Evolutionary conservation across 2,329 filamentous ascomycete species (phyloP).

Genomic region (Sporothrix luriei): DNA sequence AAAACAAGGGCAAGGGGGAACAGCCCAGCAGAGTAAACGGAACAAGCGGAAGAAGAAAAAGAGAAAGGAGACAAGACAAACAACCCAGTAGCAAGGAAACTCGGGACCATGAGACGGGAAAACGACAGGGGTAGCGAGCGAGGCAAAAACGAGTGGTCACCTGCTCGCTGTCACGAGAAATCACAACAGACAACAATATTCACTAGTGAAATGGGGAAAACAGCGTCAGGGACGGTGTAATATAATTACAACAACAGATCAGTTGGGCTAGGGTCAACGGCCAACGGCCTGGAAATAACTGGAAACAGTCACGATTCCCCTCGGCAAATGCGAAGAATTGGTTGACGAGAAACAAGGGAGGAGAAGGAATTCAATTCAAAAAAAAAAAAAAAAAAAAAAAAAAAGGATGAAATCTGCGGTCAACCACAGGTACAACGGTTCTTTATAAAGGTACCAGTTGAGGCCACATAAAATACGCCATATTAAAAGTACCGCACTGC

Average conservation of each 20-base stretch:
- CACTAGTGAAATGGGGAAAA: neutral
- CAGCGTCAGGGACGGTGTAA: conserved; percentile 25
- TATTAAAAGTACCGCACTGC: conserved; percentile 24
- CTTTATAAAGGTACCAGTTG: neutral
- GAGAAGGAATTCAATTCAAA: neutral
- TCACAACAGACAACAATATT: neutral
- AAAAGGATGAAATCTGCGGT: conserved; percentile 15
- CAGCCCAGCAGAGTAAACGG: conserved; percentile 17
- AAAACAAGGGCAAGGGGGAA: conserved; percentile 4
- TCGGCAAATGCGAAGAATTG: neutral
- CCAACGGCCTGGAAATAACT: conserved; percentile 20
- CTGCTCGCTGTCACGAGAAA: conserved; percentile 13
- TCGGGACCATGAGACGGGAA: neutral
- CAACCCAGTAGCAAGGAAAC: neutral
- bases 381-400: conserved; percentile 4
- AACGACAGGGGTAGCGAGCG: conserved; percentile 10
- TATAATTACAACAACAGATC: conserved; percentile 24
- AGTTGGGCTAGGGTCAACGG: conserved; percentile 28
- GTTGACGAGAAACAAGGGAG: neutral
- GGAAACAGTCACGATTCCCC: conserved; percentile 21
- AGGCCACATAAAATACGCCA: neutral
- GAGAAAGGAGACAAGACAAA: neutral
- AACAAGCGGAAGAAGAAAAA: neutral
- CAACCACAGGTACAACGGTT: conserved; percentile 10
- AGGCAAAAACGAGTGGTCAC: conserved; percentile 16